phyloP scores from a whole-genome alignment of 192 early-diverging fungal species.

The Glomus cerebriforme region DNA sequence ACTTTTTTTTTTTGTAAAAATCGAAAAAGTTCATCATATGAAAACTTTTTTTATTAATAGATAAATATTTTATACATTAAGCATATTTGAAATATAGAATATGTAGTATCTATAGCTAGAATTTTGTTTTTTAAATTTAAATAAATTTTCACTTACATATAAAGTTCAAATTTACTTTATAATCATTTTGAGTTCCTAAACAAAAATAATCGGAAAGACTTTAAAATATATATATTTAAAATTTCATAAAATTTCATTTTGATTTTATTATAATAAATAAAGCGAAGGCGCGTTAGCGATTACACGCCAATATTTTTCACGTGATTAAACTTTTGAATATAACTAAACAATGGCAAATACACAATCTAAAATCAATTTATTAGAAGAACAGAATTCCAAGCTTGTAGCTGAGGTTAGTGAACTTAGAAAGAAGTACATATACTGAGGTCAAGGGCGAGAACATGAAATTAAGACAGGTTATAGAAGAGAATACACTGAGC shows the following conservation, averaged over 20 bases:
- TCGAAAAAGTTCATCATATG: constrained; percentile 17
- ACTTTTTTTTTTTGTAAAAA: constrained; percentile 8
- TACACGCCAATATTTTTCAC: too few species aligned
- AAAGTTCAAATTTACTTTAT: background rate
- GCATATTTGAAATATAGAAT: too few species aligned
- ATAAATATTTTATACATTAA: constrained; percentile 10
- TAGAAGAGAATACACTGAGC: background rate
- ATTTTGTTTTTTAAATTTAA: constrained; percentile 11
- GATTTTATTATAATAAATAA: background rate
- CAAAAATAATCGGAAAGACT: background rate
- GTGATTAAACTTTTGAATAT: too few species aligned
- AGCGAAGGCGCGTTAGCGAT: too few species aligned
- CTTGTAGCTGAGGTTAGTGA: background rate
- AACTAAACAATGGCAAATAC: background rate
- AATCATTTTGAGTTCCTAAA: constrained; percentile 2
- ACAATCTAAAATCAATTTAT: constrained; percentile 16
- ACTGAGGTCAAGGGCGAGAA: constrained; percentile 9
- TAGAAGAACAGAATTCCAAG: constrained; percentile 2
- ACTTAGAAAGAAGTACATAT: constrained; percentile 10
- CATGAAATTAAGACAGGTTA: background rate
- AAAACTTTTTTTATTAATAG: constrained; percentile 24
- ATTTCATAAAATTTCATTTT: constrained; percentile 8
- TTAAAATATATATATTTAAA: constrained; percentile 9
- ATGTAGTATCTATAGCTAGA: constrained; percentile 3
- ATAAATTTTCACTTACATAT: background rate